phyloP scores from a whole-genome alignment of 148 eudicot genomes.

The Linanthus parryae region DNA sequence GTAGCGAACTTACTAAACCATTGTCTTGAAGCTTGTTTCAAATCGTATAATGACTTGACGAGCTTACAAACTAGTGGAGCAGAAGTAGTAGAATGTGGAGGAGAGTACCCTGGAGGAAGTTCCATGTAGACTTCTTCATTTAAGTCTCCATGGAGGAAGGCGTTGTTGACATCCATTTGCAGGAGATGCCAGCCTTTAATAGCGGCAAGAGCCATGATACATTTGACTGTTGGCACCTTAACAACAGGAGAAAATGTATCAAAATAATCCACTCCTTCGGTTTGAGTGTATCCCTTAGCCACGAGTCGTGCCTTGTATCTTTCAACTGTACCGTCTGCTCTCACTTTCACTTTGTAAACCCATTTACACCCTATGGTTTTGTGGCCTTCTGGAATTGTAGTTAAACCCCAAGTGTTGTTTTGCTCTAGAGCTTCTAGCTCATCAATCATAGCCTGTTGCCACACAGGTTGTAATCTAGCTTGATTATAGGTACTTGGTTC shows the following conservation, averaged over 20 bases:
- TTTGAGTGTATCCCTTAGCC: background rate
- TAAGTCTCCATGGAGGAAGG: background rate
- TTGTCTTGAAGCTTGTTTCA: background rate
- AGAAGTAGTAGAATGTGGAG: too few relatives aligned
- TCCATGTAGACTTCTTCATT: background rate
- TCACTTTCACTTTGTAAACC: background rate
- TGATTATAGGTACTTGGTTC: too few relatives aligned
- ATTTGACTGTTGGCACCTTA: background rate
- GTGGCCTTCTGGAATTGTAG: too few relatives aligned
- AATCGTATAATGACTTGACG: background rate
- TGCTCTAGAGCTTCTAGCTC: too few relatives aligned
- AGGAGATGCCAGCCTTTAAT: background rate
- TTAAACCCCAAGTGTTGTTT: too few relatives aligned
- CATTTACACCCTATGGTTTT: too few relatives aligned
- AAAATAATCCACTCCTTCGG: background rate
- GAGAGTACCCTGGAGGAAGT: background rate
- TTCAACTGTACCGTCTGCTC: background rate
- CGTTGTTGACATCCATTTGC: background rate
- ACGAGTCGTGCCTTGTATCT: background rate
- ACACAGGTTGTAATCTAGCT: too few relatives aligned
- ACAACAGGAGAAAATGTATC: background rate
- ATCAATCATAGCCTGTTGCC: too few relatives aligned
- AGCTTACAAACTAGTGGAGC: background rate
- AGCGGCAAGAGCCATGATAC: background rate
- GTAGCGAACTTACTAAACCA: too few relatives aligned